Base-by-base conservation (phyloP, 148 eudicot species). In the Silene latifolia region DNA sequence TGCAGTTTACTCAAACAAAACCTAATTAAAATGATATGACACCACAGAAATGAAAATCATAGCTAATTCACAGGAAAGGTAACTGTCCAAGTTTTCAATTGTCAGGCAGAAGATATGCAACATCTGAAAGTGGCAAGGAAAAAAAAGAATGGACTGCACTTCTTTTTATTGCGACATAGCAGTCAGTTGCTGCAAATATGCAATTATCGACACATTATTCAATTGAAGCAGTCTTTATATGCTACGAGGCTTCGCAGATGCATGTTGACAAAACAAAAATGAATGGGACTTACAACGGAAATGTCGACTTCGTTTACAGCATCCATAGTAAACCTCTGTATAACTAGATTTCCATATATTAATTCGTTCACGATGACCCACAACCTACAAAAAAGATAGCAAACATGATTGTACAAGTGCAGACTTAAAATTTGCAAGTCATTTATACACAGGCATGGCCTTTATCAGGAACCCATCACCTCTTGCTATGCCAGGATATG, bases 281-380 rank as follows among this genome's bases (percentile, higher is more conserved):
- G 27, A 62, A 73, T 35, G 69, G 47, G 76, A 88, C 99, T 84
- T 87, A 95, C 99, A 78, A 64, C 91, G 77, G 84, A 85, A 90
- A 80, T 74, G 85, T 18, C 87, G 88, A 25, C 90, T 89, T 86
- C 99, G 85, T 81, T 89, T 87, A 83, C 97, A 90, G 88, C 99
- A 95, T 69, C 93, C 92, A 76, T 90, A 87, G 82, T 95, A 95
- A 71, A 78, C 78, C 63, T 82, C 89, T 24, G 94, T 83, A 75
- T 82, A 82, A 72, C 87, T 88, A 70, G 98, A 92, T 85, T 89
- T 88, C 99, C 99, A 95, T 75, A 95, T 88, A 78, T 95, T 88
- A 71, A 95, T 76, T 74, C 88, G 87, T 71, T 84, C 91, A 84
- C 80, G 92, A 77, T 73, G 47, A 72, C 72, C 75, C 66, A 79